Base-by-base conservation (phyloP, 768 basidiomycete species). In the Tremella fuciformis region DNA sequence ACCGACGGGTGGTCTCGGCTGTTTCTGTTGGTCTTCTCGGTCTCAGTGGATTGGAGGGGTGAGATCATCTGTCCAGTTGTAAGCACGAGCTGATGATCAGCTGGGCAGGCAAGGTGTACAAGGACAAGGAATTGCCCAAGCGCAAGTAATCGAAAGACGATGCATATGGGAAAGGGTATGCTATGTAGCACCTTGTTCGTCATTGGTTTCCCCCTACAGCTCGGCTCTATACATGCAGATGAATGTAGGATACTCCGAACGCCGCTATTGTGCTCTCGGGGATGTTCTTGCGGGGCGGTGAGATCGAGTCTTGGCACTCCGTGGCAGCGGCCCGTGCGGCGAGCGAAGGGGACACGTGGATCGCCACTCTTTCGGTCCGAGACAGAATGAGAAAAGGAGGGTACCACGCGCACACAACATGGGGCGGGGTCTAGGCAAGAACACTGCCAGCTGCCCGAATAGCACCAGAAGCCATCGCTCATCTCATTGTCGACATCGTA, bases 41-140 rank as follows among this genome's bases (percentile, higher is more conserved):
- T 2, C 76, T 91, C 13, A 84, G 83, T 78, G 81, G 83, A 18
- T 82, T 83, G 37, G 88, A 89, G 79, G 85, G 85, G 85, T 88
- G 69, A 74, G 83, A 78, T 7, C 40, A 11, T 8, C 25, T 15
- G 16, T 15, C 16, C 16, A 11, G 2, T 44, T 15, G 42, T 25
- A 21, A 26, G 13, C 49, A 57, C 8, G 24, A 15, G 38, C 48
- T 53, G 44, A 52, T 42, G 13, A 29, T 51, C 59, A 81, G 80
- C 51, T 81, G 76, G 59, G 60, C 80, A 22, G 80, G 80, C 0
- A 80, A 80, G 59, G 74, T 72, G 26, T 82, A 81, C 71, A 73
- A 67, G 51, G 70, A 74, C 53, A 78, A 79, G 57, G 70, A 77
- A 65, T 63, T 66, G 26, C 67, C 67, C 44, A 69, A 69, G 64